Evolutionary conservation across 768 basidiomycete species (phyloP).

Genomic region (Lentinula guzmanii): DNA sequence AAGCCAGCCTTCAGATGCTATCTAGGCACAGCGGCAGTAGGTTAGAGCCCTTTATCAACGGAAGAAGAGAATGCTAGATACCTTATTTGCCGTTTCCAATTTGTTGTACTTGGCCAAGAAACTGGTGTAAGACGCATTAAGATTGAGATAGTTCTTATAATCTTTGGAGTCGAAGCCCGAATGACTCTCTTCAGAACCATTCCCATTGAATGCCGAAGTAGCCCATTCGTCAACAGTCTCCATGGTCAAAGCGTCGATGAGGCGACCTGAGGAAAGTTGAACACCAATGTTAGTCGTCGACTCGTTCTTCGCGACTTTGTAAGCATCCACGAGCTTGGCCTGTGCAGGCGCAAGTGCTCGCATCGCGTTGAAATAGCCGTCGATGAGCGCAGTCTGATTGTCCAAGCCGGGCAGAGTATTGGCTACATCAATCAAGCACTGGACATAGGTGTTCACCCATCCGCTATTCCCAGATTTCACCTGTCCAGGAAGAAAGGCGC

Average conservation of each 20-base stretch:
- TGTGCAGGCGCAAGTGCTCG: not conserved
- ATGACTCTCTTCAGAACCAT: not conserved
- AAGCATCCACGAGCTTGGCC: not conserved
- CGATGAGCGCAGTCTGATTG: not conserved
- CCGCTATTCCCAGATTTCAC: not conserved
- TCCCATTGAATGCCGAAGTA: not conserved
- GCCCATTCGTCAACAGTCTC: conserved; percentile 1
- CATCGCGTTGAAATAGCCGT: not conserved
- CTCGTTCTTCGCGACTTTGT: not conserved
- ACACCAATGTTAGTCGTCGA: not conserved
- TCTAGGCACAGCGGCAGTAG: not conserved
- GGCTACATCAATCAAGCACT: not conserved
- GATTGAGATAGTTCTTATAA: conserved; percentile 1
- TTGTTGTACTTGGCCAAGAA: not conserved
- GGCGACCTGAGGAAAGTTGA: not conserved
- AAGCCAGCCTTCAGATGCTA: not conserved
- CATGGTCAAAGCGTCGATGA: not conserved
- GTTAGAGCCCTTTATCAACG: not conserved
- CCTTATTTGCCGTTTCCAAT: conserved; percentile 1
- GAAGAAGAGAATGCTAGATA: not conserved
- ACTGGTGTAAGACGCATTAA: not conserved
- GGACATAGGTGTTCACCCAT: conserved; percentile 2
- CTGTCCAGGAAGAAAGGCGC: not conserved
- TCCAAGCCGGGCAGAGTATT: not conserved
- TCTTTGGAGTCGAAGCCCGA: not conserved